phyloP scores from a whole-genome alignment of 768 basidiomycete species.

The Austroboletus eburneus region DNA sequence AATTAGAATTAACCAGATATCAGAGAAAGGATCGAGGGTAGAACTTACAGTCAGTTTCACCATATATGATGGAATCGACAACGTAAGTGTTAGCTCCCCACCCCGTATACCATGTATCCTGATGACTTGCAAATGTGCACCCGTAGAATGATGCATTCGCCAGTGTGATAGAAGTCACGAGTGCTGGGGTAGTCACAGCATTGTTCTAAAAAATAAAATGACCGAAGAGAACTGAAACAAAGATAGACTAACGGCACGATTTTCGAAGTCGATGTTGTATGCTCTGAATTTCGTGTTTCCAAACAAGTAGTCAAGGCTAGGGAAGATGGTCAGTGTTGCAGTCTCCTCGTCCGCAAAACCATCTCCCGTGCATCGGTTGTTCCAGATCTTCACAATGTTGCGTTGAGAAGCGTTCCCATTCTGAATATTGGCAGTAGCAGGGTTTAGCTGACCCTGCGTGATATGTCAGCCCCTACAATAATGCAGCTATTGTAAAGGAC shows the following conservation, averaged over 20 bases:
- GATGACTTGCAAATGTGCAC: constrained; percentile 10
- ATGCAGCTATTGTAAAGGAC: not conserved
- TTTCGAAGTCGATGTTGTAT: constrained; percentile 66
- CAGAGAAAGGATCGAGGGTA: not conserved
- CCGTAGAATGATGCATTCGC: constrained; percentile 58
- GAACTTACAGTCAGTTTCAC: constrained; percentile 58
- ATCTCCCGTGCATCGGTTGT: constrained; percentile 39
- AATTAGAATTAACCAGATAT: not conserved
- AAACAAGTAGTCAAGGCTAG: constrained; percentile 44
- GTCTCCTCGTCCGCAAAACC: constrained; percentile 55
- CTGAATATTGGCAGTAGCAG: constrained; percentile 34
- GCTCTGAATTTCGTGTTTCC: constrained; percentile 58
- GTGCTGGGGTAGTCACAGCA: constrained; percentile 51
- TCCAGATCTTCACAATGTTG: constrained; percentile 52
- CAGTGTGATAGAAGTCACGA: constrained; percentile 59
- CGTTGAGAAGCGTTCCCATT: constrained; percentile 41
- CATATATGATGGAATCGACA: constrained; percentile 58
- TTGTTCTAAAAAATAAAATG: constrained; percentile 38
- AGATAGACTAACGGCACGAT: constrained; percentile 48
- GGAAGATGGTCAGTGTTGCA: constrained; percentile 53
- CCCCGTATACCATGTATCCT: constrained; percentile 58
- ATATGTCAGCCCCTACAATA: constrained; percentile 1
- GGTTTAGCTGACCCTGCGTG: constrained; percentile 47
- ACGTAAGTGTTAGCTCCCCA: constrained; percentile 55
- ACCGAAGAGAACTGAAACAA: not conserved